These are phyloP conservation scores for Podosphaera leucotricha DNA, from an alignment of 2,329 filamentous ascomycete species.

Conservation along the genomic window DNA sequence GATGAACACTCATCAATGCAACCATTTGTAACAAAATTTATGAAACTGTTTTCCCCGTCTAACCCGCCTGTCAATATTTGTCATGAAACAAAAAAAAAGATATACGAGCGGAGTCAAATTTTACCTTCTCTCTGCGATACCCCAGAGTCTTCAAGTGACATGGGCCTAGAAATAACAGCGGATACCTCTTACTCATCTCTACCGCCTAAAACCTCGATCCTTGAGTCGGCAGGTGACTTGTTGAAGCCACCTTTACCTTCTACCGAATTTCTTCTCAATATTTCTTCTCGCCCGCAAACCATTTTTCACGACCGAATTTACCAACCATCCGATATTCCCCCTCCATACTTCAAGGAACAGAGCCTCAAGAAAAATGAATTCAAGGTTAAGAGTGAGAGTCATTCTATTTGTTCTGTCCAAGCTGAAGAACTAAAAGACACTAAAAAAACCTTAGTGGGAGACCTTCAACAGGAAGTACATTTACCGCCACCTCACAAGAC, in stretches of 20 bases:
- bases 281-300: slow-evolving; percentile 55
- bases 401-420: no score
- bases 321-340: slow-evolving; percentile 77
- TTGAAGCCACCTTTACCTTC: slow-evolving; percentile 74
- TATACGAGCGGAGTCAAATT: slow-evolving; percentile 60
- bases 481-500: no score
- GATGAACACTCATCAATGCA: no score
- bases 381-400: background rate
- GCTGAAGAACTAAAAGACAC: background rate
- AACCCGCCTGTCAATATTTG: slow-evolving; percentile 22
- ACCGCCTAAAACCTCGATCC: slow-evolving; percentile 77
- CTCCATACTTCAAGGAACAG: slow-evolving; percentile 39
- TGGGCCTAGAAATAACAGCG: background rate
- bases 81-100: slow-evolving; percentile 38
- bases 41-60: slow-evolving; percentile 46
- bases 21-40: slow-evolving; percentile 20
- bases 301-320: slow-evolving; percentile 97
- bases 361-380: background rate
- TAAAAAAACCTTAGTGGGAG: background rate
- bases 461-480: background rate
- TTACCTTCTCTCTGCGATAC: slow-evolving; percentile 22
- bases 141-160: slow-evolving; percentile 5
- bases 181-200: slow-evolving; percentile 20
- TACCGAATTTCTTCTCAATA: slow-evolving; percentile 62
- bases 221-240: slow-evolving; percentile 82